Base-by-base conservation (phyloP, 1,284 basidiomycete genomes). In the Pascua guehoae region DNA sequence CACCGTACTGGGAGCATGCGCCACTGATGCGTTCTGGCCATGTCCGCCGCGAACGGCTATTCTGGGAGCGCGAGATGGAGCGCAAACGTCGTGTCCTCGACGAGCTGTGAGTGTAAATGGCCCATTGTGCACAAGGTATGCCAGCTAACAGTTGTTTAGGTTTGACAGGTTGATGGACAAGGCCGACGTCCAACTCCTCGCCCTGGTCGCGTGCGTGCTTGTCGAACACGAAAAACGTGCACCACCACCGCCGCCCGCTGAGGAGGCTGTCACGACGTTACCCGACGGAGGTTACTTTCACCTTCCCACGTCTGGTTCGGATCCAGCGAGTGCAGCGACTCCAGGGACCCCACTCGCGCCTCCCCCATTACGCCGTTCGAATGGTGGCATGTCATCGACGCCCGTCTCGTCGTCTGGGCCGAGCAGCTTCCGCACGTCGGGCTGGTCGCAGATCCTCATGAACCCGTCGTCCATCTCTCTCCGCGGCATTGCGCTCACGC, bases 121-220 rank as follows among this genome's bases (percentile, higher is more conserved):
- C 44, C 53, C 52, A 56, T 70, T 18, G 48, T 61, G 1, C 3
- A 24, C 17, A 32, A 14, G 5, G 4, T 5, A 17, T 18, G 24
- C 8, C 12, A 16, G 18, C 40, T 49, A 68, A 16, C 54, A 54
- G 44, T 32, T 32, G 7, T 32, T 32, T 57, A 91, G 88, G 57
- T 86, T 91, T 62, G 66, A 75, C 1, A 82, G 88, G 59, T 80
- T 90, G 39, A 81, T 84, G 8, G 80, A 79, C 24, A 79, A 79
- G 37, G 87, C 84, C 63, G 89, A 94, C 67, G 73, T 91, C 0
- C 89, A 93, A 67, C 86, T 91, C 79, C 80, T 94, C 4, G 88
- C 88, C 0, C 86, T 93, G 79, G 68, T 92, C 0, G 82, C 88
- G 0, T 81, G 85, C 47, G 72, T 91, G 16, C 76, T 92, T 4